Conservation (phyloP, 2,329 filamentous ascomycete species). For the Cytospora leucostoma region DNA sequence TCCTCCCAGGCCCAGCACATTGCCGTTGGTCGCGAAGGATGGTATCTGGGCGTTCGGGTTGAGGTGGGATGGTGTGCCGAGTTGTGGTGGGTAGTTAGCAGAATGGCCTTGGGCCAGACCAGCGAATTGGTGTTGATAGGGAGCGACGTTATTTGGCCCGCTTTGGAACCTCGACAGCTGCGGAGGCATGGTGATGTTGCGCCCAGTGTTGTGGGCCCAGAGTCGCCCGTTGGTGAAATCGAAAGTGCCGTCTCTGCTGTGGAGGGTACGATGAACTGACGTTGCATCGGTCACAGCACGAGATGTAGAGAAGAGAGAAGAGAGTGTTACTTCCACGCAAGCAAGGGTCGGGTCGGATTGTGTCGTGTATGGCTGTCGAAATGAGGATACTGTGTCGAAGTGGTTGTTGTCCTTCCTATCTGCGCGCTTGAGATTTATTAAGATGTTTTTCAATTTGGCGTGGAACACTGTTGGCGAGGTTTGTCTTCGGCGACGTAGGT, state of each 20-base stretch:
- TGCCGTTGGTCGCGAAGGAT: conserved; percentile 63
- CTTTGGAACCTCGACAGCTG: conserved; percentile 49
- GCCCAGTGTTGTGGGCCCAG: conserved; percentile 24
- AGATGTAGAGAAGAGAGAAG: background rate
- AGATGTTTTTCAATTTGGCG: conserved; percentile 4
- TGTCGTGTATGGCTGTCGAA: background rate
- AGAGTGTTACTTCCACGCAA: conserved; percentile 14
- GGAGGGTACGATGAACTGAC: conserved; percentile 14
- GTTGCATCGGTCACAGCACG: conserved; percentile 21
- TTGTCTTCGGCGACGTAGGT: conserved; percentile 12
- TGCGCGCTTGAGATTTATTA: background rate
- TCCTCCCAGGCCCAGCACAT: conserved; percentile 59
- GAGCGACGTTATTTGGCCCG: conserved; percentile 48
- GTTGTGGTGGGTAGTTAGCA: conserved; percentile 48
- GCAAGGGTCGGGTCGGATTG: conserved; percentile 8
- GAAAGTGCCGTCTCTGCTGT: conserved; percentile 27
- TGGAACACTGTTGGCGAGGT: conserved; percentile 7
- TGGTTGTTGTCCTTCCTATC: background rate
- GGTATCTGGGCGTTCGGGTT: conserved; percentile 68
- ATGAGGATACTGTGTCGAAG: conserved; percentile 9
- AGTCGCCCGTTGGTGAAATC: conserved; percentile 23
- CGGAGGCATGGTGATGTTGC: conserved; percentile 43
- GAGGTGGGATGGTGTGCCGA: conserved; percentile 72
- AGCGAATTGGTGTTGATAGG: conserved; percentile 56
- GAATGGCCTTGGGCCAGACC: conserved; percentile 53